Evolutionary conservation across 768 basidiomycete genomes (phyloP), one percentile per base, ranked within the genome.

Genomic region (Porphyrellus cyaneotinctus): DNA sequence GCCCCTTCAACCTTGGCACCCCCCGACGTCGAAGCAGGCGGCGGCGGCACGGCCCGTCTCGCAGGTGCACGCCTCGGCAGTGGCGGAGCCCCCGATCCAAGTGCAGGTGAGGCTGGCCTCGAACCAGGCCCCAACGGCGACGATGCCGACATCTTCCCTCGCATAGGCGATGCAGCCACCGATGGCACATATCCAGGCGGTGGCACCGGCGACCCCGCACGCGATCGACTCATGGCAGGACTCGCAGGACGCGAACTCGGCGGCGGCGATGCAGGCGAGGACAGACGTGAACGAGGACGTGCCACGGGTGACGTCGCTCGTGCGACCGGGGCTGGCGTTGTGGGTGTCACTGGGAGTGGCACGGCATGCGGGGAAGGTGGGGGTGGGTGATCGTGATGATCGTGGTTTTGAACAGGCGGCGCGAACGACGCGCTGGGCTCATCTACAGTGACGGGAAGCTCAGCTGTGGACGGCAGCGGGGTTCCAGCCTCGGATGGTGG

Each of bases 1-100:
- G 11, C 31, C 8, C 17, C 47, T 36, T 50, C 47, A 32, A 13
- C 26, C 18, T 43, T 54, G 1, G 24, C 23, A 7, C 17, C 43
- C 18, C 10, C 45, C 2, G 41, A 18, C n/a, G 49, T 12, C 4
- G 54, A 17, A 7, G 37, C 10, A 12, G 37, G 43, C 10, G 64
- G 74, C 2, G 72, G 60, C 37, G 67, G 67, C 4, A 58, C 65
- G 22, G 49, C 54, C 7, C 70, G 71, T 20, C 87, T 75, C 1
- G 78, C 81, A 43, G 84, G 78, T 0, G 87, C 87, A 41, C 87
- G 73, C 37, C 83, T 75, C 0, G 87, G 87, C 22, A 89, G 66
- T 2, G 86, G 87, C 0, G 87, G 86, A 7, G 72, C 70, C 1
- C 58, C 53, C 2, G 56, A 49, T 15, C 59, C 59, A 0, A 36